Evolutionary conservation across 768 basidiomycete genomes (phyloP).

Genomic region (Bullera alba): DNA sequence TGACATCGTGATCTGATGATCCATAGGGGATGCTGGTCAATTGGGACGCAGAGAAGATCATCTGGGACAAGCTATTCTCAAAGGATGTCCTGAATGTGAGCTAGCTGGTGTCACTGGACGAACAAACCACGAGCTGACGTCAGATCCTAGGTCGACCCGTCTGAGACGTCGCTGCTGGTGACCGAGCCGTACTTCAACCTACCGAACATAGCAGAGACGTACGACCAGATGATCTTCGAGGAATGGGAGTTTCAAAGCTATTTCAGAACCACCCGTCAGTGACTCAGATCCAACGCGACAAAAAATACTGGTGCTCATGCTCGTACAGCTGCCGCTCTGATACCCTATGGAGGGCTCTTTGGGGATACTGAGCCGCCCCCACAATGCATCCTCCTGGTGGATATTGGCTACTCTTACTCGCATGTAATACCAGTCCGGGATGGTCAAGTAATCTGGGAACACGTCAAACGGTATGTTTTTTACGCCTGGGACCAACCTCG

Average conservation of each 20-base stretch:
- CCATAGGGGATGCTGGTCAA: slow-evolving; percentile 79
- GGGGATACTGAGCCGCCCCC: slow-evolving; percentile 50
- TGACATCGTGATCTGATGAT: slow-evolving; percentile 4
- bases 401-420: slow-evolving; percentile 89
- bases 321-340: slow-evolving; percentile 63
- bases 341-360: slow-evolving; percentile 70
- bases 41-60: slow-evolving; percentile 89
- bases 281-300: neutral
- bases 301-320: neutral
- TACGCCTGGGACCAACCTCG: slow-evolving; percentile 3
- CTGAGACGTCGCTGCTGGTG: slow-evolving; percentile 66
- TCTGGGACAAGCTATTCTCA: slow-evolving; percentile 88
- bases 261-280: slow-evolving; percentile 71
- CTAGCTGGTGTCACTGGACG: neutral
- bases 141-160: slow-evolving; percentile 59
- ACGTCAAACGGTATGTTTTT: slow-evolving; percentile 64
- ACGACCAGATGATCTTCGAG: slow-evolving; percentile 93
- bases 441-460: slow-evolving; percentile 67
- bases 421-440: slow-evolving; percentile 78
- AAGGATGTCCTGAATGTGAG: slow-evolving; percentile 60
- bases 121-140: neutral
- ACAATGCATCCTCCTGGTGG: slow-evolving; percentile 74
- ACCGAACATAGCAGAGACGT: slow-evolving; percentile 81
- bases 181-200: slow-evolving; percentile 94
- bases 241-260: slow-evolving; percentile 89